Conservation (phyloP, 305 asterid species). For the Salvia sclarea region DNA sequence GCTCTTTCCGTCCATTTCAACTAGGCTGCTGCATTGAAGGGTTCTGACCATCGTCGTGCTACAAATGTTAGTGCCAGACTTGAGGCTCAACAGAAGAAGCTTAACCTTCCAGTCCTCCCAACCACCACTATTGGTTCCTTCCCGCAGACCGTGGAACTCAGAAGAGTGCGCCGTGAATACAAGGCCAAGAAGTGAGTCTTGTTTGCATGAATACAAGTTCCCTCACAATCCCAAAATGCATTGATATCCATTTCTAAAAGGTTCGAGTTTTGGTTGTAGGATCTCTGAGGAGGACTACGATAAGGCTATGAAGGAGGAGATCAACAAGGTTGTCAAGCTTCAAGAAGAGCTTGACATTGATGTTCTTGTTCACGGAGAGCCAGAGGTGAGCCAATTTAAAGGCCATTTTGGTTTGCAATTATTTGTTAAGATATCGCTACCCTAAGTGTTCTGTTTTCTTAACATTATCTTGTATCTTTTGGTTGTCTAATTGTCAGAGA, state of each 20-base stretch:
- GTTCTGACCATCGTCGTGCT: conserved; percentile 71
- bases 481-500: conserved; percentile 41
- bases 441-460: not conserved
- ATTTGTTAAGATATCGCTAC: not conserved
- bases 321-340: conserved; percentile 71
- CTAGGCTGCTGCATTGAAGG: conserved; percentile 70
- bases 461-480: not conserved
- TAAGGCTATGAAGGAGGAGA: conserved; percentile 63
- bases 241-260: conserved; percentile 21
- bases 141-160: conserved; percentile 75
- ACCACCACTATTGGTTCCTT: conserved; percentile 82
- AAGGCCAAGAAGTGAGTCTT: conserved; percentile 68
- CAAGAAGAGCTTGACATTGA: conserved; percentile 84
- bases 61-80: conserved; percentile 73
- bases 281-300: conserved; percentile 70
- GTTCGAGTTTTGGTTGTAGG: conserved; percentile 38
- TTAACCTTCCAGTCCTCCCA: conserved; percentile 74
- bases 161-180: conserved; percentile 83
- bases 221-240: not conserved
- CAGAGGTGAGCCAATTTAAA: conserved; percentile 52
- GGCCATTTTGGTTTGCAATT: not conserved
- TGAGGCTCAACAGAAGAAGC: conserved; percentile 79
- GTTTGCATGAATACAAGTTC: conserved; percentile 8
- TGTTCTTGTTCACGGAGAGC: conserved; percentile 85
- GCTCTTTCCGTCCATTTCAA: conserved; percentile 30